Percentiles rank a stretch among this genome's conserved stretches.
Evolutionary conservation across 768 basidiomycete genomes (phyloP).

Genomic region (Rhodotorula babjevae): DNA sequence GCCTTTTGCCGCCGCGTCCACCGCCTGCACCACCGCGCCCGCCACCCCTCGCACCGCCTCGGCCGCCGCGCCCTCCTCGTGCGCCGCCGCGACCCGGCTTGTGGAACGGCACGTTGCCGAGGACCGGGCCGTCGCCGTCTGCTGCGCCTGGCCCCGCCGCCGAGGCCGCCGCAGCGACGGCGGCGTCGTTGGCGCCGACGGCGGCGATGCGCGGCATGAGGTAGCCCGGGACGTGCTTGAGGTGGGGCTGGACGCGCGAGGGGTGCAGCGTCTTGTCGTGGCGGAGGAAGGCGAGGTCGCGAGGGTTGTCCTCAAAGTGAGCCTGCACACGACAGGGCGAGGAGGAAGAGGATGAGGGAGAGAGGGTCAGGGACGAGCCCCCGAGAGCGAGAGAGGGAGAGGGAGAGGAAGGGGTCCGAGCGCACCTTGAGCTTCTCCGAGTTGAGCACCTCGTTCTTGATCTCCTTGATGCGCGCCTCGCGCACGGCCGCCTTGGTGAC

Average conservation of each 20-base stretch:
- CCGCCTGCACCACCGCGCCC: constrained; percentile 1
- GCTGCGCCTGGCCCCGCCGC: not conserved
- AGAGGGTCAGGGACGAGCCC: not conserved
- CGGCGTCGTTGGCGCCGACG: constrained; percentile 47
- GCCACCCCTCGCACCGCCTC: constrained; percentile 11
- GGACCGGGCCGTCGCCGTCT: not conserved
- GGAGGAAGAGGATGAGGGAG: not conserved
- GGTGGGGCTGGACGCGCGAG: constrained; percentile 79
- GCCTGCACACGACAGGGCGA: constrained; percentile 55
- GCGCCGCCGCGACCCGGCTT: constrained; percentile 15
- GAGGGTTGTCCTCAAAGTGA: constrained; percentile 94
- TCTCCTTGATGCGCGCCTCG: constrained; percentile 88
- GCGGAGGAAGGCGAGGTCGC: constrained; percentile 82
- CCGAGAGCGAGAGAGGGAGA: too few relatives aligned
- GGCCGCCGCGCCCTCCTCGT: not conserved
- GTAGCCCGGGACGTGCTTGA: constrained; percentile 94
- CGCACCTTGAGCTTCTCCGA: constrained; percentile 92
- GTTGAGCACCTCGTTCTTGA: constrained; percentile 87
- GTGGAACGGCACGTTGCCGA: constrained; percentile 28
- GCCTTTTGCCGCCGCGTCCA: constrained; percentile 20
- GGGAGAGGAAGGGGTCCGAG: constrained; percentile 1
- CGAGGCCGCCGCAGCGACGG: constrained; percentile 4
- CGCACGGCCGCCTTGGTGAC: constrained; percentile 80
- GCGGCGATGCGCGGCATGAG: constrained; percentile 75
- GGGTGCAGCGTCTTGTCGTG: constrained; percentile 94